Evolutionary conservation across 768 basidiomycete genomes (phyloP), one percentile per base, ranked within the genome.

Genomic region (Kwoniella botswanensis): DNA sequence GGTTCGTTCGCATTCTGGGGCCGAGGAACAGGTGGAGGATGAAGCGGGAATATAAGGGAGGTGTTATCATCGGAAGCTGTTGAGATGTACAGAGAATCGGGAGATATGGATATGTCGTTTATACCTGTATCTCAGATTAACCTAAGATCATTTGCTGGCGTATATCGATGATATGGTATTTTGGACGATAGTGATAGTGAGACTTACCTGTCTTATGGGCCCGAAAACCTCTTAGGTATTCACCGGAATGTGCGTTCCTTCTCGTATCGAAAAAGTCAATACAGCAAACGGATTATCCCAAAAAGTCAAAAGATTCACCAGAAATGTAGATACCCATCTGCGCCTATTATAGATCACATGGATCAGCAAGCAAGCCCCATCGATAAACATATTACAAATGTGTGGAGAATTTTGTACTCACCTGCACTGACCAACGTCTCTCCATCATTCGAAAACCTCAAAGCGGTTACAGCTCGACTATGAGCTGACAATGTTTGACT

Each of bases 11-110:
- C 71, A 46, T 54, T 54, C 7, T 21, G 59, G 21, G 67, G 76
- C 46, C 73, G 35, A 60, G 74, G 66, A 53, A 67, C 35, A 55
- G 17, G 35, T 61, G 69, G 62, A 59, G 70, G 73, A 72, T 74
- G 18, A 10, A 50, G 67, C 50, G 59, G 55, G 7, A 21, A 72
- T 15, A 71, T 61, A 4, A 24, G 13, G 67, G 96, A 88, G 0
- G 92, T 91, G 75, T 92, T 91, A 84, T 98, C 96, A 82, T 99
- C 96, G 4, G 93, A 96, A 0, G 93, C 94, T 52, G 93, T 93
- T 0, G 96, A 94, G 44, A 98, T 83, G 79, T 90, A 91, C 66
- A 90, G 88, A 24, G 90, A 90, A 79, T 96, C 92, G 65, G 85
- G 85, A 0, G 94, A 93, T 92, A 94, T 96, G 18, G 93, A 91